Base-by-base conservation (phyloP, 768 basidiomycete genomes). In the button mushroom (Agaricus bisporus) region DNA sequence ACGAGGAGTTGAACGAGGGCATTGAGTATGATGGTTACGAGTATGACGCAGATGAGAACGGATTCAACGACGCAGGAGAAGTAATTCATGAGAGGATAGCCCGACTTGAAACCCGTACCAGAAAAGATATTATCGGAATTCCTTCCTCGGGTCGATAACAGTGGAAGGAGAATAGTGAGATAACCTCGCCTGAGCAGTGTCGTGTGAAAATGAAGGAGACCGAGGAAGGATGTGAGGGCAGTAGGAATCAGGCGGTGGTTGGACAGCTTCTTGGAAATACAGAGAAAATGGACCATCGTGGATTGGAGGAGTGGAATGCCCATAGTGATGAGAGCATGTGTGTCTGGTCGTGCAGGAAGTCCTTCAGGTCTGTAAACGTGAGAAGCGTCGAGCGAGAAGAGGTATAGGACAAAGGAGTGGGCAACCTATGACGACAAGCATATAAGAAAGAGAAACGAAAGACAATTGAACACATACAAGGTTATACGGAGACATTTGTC, bases 21-120 rank as follows among this genome's bases (percentile, higher is more conserved):
- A 56, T 88, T 86, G 48, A 90, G 78, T 32, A 67, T 64, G 46
- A 83, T 66, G 6, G 88, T 85, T 39, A 86, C 69, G 5, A 79
- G 43, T 10, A 84, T 85, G 39, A 82, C 74, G 20, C 65, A 63
- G 28, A 87, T 59, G 37, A 91, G 76, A 46, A 78, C 45, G 1
- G 85, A 78, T 64, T 91, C 88, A 54, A 90, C 81, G 51, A 86
- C 66, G 65, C 82, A 86, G 4, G 86, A 85, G 51, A 89, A 75
- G 56, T 86, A 86, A 62, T 85, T 88, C 52, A 89, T 76, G 11
- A 88, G 72, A 0, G 88, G 88, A 60, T 88, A 88, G 11, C 56
- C 65, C n/a, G 59, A 56, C 38, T 50, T 61, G 53, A 49, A 58
- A 51, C 41, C 58, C 45, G 48, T 51, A 45, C 48, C 36, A 12